phyloP scores from a whole-genome alignment of 306 rosid genomes.

The Purshia tridentata region DNA sequence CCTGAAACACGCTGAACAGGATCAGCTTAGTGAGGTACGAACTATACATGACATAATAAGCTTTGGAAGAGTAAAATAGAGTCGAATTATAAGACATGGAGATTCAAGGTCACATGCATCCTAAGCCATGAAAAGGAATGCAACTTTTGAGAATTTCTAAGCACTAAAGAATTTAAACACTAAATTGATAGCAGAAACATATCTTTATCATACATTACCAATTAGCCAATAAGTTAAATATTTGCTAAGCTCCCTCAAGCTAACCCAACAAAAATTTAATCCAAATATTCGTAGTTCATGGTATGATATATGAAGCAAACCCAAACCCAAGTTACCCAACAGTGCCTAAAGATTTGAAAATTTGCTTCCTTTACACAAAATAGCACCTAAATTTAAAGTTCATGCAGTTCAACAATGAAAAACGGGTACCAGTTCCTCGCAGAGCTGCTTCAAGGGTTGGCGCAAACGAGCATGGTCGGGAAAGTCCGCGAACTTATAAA shows the following conservation, averaged over 20 bases:
- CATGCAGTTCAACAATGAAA: neutral
- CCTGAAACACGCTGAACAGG: slow-evolving; percentile 91
- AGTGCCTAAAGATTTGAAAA: slow-evolving; percentile 8
- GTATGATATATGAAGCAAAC: neutral
- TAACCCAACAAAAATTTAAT: too few relatives aligned
- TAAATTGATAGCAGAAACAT: neutral
- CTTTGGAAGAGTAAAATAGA: neutral
- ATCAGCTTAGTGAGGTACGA: slow-evolving; percentile 60
- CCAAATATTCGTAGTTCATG: neutral
- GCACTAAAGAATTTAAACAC: neutral
- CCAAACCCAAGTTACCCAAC: neutral
- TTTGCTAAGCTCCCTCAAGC: neutral
- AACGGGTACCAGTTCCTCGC: slow-evolving; percentile 68
- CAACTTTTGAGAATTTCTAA: neutral
- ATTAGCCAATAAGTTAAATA: neutral
- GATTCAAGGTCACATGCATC: neutral
- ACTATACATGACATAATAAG: slow-evolving; percentile 8
- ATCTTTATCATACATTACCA: neutral
- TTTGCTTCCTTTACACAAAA: slow-evolving; percentile 6
- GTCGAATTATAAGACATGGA: neutral
- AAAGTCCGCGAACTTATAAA: slow-evolving; percentile 86
- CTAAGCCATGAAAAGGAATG: neutral
- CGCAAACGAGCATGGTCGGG: slow-evolving; percentile 66
- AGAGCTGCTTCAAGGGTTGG: slow-evolving; percentile 79
- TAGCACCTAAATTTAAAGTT: neutral